These are phyloP conservation scores for Pleurotus salmoneostramineus DNA, from an alignment of 768 basidiomycete genomes.

Conservation along the genomic window DNA sequence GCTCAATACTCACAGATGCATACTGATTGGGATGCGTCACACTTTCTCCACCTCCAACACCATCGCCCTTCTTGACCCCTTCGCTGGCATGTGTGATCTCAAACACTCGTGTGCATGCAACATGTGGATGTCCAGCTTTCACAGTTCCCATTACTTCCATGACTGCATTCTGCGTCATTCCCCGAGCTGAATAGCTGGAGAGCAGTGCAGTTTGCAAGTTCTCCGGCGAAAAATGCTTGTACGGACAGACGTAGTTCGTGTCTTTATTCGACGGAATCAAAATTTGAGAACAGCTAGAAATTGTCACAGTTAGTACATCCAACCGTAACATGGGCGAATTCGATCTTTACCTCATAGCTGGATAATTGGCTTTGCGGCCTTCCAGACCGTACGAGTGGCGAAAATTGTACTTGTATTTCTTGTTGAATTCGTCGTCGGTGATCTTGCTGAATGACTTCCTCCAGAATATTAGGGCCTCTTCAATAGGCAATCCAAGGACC, in stretches of 20 bases:
- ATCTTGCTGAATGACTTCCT: conserved; percentile 77
- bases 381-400: conserved; percentile 93
- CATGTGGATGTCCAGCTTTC: conserved; percentile 81
- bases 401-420: conserved; percentile 96
- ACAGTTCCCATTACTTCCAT: conserved; percentile 81
- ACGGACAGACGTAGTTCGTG: conserved; percentile 81
- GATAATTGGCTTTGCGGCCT: conserved; percentile 91
- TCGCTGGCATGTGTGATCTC: conserved; percentile 79
- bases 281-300: conserved; percentile 82
- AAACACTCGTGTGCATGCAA: conserved; percentile 96
- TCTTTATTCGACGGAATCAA: conserved; percentile 36
- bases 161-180: conserved; percentile 65
- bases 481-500: conserved; percentile 91
- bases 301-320: not conserved
- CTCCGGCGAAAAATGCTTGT: conserved; percentile 80
- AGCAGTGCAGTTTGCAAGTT: conserved; percentile 79
- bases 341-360: conserved; percentile 73
- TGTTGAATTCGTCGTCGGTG: conserved; percentile 95
- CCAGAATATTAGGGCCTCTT: conserved; percentile 95
- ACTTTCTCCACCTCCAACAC: conserved; percentile 78
- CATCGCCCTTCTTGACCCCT: conserved; percentile 86
- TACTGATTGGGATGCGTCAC: conserved; percentile 96
- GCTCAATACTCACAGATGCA: conserved; percentile 67
- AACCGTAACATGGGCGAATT: not conserved
- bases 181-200: conserved; percentile 59